Percentiles rank a stretch among this genome's conserved stretches.
phyloP scores from a whole-genome alignment of 306 rosid species.

The Neltuma alba region DNA sequence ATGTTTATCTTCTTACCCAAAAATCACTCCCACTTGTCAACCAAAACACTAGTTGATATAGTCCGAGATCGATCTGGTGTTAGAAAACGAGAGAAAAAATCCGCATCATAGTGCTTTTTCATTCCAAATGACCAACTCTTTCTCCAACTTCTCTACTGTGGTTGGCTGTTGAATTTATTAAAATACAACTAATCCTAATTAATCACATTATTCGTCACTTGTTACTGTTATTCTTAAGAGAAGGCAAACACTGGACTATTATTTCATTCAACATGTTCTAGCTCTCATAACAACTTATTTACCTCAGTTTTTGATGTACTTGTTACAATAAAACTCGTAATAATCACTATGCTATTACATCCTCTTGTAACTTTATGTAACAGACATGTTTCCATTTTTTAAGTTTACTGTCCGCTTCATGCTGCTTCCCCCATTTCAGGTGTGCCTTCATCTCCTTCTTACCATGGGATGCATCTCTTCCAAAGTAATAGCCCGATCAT shows the following conservation, averaged over 20 bases:
- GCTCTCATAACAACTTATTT: background rate
- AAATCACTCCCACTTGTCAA: background rate
- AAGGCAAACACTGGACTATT: background rate
- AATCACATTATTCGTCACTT: too few relatives aligned
- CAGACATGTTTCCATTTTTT: background rate
- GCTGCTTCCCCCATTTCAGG: slow-evolving; percentile 29
- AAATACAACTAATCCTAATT: background rate
- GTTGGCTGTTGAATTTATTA: background rate
- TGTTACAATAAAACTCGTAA: background rate
- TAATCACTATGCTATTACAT: too few relatives aligned
- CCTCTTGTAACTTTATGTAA: background rate
- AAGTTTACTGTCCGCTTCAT: background rate
- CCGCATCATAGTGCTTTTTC: background rate
- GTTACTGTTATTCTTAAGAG: background rate
- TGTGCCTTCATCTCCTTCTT: slow-evolving; percentile 23
- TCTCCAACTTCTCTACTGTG: background rate
- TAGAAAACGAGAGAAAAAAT: too few relatives aligned
- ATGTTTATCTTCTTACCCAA: background rate
- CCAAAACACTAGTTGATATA: background rate
- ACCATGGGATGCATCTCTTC: slow-evolving; percentile 64
- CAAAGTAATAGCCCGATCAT: slow-evolving; percentile 48
- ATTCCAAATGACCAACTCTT: background rate
- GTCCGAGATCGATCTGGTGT: background rate
- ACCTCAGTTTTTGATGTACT: background rate
- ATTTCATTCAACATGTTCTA: background rate